A percentile compares a stretch with the other conserved stretches of the same genome.
Conservation (phyloP, 257 asterid species). For the Jacaranda copaia region DNA sequence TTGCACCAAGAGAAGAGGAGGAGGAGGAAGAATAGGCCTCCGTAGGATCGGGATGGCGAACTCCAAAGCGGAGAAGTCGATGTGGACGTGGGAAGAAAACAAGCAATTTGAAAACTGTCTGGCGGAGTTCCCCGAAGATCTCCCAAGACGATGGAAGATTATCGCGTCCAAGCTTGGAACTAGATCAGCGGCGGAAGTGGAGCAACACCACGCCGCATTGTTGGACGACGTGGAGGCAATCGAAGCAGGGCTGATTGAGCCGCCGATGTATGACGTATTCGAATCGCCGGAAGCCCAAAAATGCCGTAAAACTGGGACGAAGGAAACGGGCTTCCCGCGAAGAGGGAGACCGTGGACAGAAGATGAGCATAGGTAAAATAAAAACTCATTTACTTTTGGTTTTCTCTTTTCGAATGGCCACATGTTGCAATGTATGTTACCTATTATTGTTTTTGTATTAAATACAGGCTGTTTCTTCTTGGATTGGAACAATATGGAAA, state of each 20-base stretch:
- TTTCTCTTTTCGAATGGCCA: not conserved
- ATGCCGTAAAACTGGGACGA: slow-evolving; percentile 43
- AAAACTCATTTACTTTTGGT: not conserved
- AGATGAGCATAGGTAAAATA: slow-evolving; percentile 56
- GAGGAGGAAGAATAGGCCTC: not conserved
- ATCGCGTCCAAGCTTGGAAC: slow-evolving; percentile 47
- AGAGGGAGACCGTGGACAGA: slow-evolving; percentile 65
- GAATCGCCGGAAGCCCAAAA: slow-evolving; percentile 31
- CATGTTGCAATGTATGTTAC: too few relatives aligned
- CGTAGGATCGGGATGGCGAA: too few relatives aligned
- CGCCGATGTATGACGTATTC: slow-evolving; percentile 42
- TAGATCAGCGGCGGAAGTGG: slow-evolving; percentile 54
- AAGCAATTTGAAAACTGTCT: slow-evolving; percentile 48
- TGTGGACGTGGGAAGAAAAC: slow-evolving; percentile 61
- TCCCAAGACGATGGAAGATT: slow-evolving; percentile 49
- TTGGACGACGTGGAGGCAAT: slow-evolving; percentile 55
- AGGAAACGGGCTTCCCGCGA: slow-evolving; percentile 40
- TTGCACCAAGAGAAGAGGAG: not conserved
- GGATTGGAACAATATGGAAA: slow-evolving; percentile 60
- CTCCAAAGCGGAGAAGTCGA: slow-evolving; percentile 11
- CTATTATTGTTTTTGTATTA: not conserved
- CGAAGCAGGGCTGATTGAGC: slow-evolving; percentile 51
- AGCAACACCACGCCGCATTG: slow-evolving; percentile 47
- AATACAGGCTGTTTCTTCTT: slow-evolving; percentile 48
- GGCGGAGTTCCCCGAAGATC: slow-evolving; percentile 44